Evolutionary conservation across 495 filamentous ascomycete genomes (phyloP), one percentile per base, ranked within the genome.

Genomic region (Penicillium simplicissimum): DNA sequence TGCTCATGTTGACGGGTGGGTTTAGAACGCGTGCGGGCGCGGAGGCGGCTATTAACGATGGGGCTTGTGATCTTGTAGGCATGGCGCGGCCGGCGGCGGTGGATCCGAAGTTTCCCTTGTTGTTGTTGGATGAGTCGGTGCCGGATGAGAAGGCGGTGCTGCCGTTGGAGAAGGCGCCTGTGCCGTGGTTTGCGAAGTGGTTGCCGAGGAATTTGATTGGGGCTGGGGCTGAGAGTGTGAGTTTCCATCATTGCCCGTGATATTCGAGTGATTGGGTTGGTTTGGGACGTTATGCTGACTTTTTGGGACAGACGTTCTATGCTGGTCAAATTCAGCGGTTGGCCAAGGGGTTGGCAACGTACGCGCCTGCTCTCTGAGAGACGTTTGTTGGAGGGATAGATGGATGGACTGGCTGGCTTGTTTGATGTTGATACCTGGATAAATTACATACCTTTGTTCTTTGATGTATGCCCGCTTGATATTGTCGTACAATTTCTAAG

Each of bases 31-130:
- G 85, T 1, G 63, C 63, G 2, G 86, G 85, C 13, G 84, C 86
- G 67, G 76, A 83, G 58, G 66, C 70, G 0, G 85, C 85, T 9
- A 70, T 88, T 3, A 53, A 69, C 0, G 71, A 76, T 19, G 79
- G 77, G 11, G 81, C 81, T 8, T 88, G 85, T 70, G 85, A 88
- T 62, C 57, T 88, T 31, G 71, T 88, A 31, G 86, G 86, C 2
- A 70, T 89, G 51, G 85, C 71, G 0, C 69, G 86, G 15, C 85
- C 85, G 11, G 79, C 84, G 1, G 74, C 79, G 28, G 56, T 84
- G 17, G 63, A 82, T 55, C 81, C 86, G 0, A 59, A 67, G 11
- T 69, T 86, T 25, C 79, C 86, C 4, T 74, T 75, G 17, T 55
- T 82, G 40, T 65, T 87, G 38, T 66, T 89, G 42, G 85, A 88